Percentiles rank a stretch among this genome's conserved stretches.
Evolutionary conservation across 371 early-diverging fungal species (phyloP).

Genomic region (Dinochytrium kinnereticum): DNA sequence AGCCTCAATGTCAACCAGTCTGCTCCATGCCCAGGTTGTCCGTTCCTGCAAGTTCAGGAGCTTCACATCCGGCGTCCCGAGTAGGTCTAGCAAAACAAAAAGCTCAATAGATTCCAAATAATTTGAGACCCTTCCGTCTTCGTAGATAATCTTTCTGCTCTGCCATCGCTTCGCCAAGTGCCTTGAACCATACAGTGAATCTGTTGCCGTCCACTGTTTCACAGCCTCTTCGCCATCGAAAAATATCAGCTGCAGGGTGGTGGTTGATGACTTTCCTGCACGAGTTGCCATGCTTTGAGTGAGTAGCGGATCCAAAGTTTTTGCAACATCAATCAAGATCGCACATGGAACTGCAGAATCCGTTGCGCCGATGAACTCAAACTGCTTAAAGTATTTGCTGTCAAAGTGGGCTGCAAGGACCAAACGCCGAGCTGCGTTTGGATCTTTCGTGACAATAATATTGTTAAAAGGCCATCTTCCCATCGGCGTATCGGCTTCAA

Average conservation of each 20-base stretch:
- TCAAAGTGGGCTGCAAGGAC: constrained; percentile 94
- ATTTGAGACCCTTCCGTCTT: constrained; percentile 28
- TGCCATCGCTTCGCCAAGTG: constrained; percentile 66
- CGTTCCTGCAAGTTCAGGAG: constrained; percentile 42
- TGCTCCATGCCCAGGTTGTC: constrained; percentile 43
- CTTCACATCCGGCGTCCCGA: constrained; percentile 60
- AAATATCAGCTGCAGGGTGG: constrained; percentile 87
- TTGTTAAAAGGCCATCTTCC: constrained; percentile 82
- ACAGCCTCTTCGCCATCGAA: constrained; percentile 98
- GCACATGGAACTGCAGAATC: constrained; percentile 73
- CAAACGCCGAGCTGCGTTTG: constrained; percentile 69
- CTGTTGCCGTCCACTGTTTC: constrained; percentile 71
- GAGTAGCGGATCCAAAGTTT: constrained; percentile 45
- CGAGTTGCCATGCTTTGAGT: constrained; percentile 46
- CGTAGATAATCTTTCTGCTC: neutral
- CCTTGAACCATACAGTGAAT: constrained; percentile 93
- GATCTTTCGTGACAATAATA: constrained; percentile 85
- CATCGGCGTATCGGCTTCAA: constrained; percentile 70
- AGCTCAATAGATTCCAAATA: constrained; percentile 78
- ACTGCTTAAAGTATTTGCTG: constrained; percentile 69
- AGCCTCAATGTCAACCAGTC: constrained; percentile 44
- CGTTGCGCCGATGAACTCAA: constrained; percentile 55
- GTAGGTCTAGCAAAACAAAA: constrained; percentile 85
- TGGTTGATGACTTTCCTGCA: constrained; percentile 33
- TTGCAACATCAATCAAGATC: constrained; percentile 83